Evolutionary conservation across 768 basidiomycete species (phyloP).

Genomic region (Coprinopsis strossmayeri): DNA sequence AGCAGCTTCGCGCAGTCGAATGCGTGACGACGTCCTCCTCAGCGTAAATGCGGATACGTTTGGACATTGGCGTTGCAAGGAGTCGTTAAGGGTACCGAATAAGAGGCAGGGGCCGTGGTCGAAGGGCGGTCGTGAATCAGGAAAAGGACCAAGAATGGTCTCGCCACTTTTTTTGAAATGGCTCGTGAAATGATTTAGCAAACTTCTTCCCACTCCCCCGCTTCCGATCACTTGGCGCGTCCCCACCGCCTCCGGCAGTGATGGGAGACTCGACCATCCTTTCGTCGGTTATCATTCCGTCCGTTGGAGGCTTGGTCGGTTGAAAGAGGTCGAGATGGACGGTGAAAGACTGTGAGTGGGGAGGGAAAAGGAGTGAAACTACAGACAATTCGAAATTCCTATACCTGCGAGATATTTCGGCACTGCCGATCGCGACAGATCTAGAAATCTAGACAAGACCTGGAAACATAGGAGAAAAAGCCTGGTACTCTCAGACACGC

Average conservation of each 20-base stretch:
- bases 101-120: not conserved
- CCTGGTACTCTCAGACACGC: no score
- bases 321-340: no score
- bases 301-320: no score
- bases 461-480: no score
- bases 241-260: not conserved
- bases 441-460: no score
- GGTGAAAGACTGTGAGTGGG: no score
- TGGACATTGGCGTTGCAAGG: constrained; percentile 36
- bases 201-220: not conserved
- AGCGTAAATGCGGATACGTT: constrained; percentile 68
- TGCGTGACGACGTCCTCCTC: constrained; percentile 68
- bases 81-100: not conserved
- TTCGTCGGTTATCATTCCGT: no score
- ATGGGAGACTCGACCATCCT: not conserved
- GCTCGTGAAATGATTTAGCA: not conserved
- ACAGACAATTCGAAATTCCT: no score
- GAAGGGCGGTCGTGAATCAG: not conserved
- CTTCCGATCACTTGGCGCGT: not conserved
- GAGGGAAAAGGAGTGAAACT: no score
- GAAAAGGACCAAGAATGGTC: constrained; percentile 5
- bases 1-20: constrained; percentile 57
- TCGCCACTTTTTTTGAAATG: constrained; percentile 17
- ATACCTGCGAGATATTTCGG: no score
- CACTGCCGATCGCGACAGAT: no score